Base-by-base conservation (phyloP, 768 basidiomycete genomes). In the Hemileccinum impolitum region DNA sequence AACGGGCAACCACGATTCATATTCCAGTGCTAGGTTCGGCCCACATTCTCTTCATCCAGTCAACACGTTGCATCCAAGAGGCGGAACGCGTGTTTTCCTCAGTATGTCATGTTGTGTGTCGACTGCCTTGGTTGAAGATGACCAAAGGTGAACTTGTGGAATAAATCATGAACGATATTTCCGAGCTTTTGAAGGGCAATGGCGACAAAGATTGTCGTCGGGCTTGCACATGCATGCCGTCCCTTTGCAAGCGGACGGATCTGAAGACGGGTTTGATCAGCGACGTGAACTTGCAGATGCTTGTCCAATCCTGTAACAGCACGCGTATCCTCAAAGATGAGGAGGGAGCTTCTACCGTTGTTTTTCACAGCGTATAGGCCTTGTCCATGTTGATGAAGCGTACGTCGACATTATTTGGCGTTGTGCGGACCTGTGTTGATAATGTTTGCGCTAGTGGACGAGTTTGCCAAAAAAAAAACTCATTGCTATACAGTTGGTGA, bases 141-240 rank as follows among this genome's bases (percentile, higher is more conserved):
- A 45, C 32, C n/a, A 28, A 48, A 2, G 42, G 23, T 15, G 37
- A 56, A 12, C 43, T 53, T 8, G 32, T 17, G 14, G 45, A 45
- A 18, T 19, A 45, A 10, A 51, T 59, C 12, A 39, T 31, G 1
- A 17, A 35, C 2, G 54, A 64, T 7, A 35, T 66, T 2, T 38
- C 54, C 8, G 40, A 17, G 3, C 51, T 68, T 18, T 52, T 66
- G 23, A 35, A 51, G 6, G 35, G 42, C 10, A 8, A 26, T 3
- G 8, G 40, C 13, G 14, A 31, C 4, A 13, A 8, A 9, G 36
- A 62, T 9, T 26, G 39, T 39, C 53, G 46, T 37, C 64, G 62
- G 3, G 65, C 55, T 30, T 68, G 66, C 55, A 56, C 52, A 6
- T 68, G 53, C 37, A 26, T 66, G 5, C 66, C 66, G 0, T 59